Conservation (phyloP, 1,284 basidiomycete genomes). For the Cerrena zonata region DNA sequence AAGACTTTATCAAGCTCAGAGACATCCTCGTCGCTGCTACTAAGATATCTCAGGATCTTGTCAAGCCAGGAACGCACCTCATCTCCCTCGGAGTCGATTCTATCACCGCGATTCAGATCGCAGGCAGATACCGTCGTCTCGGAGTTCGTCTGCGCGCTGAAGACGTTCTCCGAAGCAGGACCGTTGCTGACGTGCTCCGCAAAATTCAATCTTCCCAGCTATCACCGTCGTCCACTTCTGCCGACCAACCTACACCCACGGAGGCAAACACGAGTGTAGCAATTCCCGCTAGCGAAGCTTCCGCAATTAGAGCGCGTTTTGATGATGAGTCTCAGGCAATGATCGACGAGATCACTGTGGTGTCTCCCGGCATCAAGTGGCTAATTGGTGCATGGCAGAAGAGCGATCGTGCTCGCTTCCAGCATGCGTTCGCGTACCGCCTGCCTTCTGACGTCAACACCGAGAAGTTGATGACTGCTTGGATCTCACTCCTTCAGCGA, state of each 20-base stretch:
- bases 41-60: conserved; percentile 17
- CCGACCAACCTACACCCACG: not conserved
- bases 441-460: conserved; percentile 29
- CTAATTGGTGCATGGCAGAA: conserved; percentile 41
- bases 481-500: conserved; percentile 31
- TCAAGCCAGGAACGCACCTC: conserved; percentile 31
- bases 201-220: conserved; percentile 9
- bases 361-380: conserved; percentile 37
- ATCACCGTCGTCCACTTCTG: not conserved
- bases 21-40: conserved; percentile 22
- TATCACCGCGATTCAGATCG: conserved; percentile 45
- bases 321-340: conserved; percentile 10
- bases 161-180: conserved; percentile 38
- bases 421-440: conserved; percentile 40
- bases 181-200: conserved; percentile 31
- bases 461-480: conserved; percentile 29
- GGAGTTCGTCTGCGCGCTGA: conserved; percentile 34
- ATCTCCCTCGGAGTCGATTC: conserved; percentile 46
- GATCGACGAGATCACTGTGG: conserved; percentile 13
- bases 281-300: conserved; percentile 10
- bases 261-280: conserved; percentile 7
- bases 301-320: conserved; percentile 11
- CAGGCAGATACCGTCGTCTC: conserved; percentile 28
- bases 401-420: conserved; percentile 37
- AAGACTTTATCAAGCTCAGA: conserved; percentile 13